Percentiles rank a stretch among this genome's conserved stretches.
Conservation (phyloP, 1,284 basidiomycete species). For the Phellinidium pouzarii region DNA sequence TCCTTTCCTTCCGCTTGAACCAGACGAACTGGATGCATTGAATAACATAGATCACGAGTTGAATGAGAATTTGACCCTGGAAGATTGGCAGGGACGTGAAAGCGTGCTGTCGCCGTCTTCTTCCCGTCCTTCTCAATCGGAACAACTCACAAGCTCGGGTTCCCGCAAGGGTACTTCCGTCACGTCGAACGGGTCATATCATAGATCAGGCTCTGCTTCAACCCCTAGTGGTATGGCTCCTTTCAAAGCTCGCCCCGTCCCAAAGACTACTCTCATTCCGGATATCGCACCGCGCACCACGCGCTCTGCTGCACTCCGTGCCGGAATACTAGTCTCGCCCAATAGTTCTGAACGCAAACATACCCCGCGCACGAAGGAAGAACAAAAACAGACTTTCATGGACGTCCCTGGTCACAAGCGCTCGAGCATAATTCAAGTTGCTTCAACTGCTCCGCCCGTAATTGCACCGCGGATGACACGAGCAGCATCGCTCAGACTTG, state of each 20-base stretch:
- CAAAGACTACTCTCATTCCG: slow-evolving; percentile 51
- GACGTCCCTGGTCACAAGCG: slow-evolving; percentile 77
- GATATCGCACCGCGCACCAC: slow-evolving; percentile 74
- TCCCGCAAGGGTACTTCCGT: slow-evolving; percentile 1
- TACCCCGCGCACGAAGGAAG: slow-evolving; percentile 50
- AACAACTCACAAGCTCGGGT: slow-evolving; percentile 1
- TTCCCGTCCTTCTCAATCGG: slow-evolving; percentile 13
- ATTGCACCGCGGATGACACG: slow-evolving; percentile 70
- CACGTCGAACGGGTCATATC: slow-evolving; percentile 30
- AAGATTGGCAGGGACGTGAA: slow-evolving; percentile 19
- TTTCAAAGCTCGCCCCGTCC: slow-evolving; percentile 71
- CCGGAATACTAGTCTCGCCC: slow-evolving; percentile 37
- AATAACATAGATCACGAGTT: slow-evolving; percentile 25
- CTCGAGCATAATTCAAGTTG: slow-evolving; percentile 53
- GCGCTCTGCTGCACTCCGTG: slow-evolving; percentile 69
- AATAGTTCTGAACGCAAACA: slow-evolving; percentile 32
- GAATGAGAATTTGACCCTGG: slow-evolving; percentile 22
- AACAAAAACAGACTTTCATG: slow-evolving; percentile 54
- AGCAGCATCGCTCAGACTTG: slow-evolving; percentile 61
- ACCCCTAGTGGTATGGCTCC: slow-evolving; percentile 32
- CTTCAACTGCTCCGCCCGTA: slow-evolving; percentile 64
- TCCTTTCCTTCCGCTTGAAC: slow-evolving; percentile 54
- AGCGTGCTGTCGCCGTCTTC: slow-evolving; percentile 16
- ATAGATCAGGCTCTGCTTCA: slow-evolving; percentile 23
- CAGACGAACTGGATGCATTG: slow-evolving; percentile 20